Evolutionary conservation across 1,284 basidiomycete genomes (phyloP).

Genomic region (Sphagnurus paluster): DNA sequence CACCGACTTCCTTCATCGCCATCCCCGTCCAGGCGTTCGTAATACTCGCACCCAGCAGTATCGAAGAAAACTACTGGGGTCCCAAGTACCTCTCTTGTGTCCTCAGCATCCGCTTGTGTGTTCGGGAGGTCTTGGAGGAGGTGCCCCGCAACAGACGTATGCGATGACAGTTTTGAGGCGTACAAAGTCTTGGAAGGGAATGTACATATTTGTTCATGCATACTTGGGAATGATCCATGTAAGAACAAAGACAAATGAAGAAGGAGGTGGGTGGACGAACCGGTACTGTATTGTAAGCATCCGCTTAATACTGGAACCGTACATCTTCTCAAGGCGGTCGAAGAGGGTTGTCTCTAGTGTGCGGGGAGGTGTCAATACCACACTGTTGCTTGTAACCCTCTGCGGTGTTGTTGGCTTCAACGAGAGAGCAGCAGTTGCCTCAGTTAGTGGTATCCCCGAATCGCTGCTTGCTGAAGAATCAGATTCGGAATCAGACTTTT

Average conservation of each 20-base stretch:
- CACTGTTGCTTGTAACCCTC: not conserved
- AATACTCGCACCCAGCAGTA: slow-evolving; percentile 91
- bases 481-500: slow-evolving; percentile 1
- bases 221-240: slow-evolving; percentile 65
- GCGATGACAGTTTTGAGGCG: slow-evolving; percentile 68
- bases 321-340: slow-evolving; percentile 86
- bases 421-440: not conserved
- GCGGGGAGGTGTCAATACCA: slow-evolving; percentile 59
- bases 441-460: not conserved
- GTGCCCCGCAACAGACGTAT: slow-evolving; percentile 69
- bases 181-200: slow-evolving; percentile 91
- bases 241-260: slow-evolving; percentile 1
- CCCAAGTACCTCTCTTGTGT: slow-evolving; percentile 69
- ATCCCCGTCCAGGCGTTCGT: slow-evolving; percentile 69
- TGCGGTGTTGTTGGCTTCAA: not conserved
- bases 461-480: slow-evolving; percentile 5
- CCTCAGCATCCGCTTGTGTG: slow-evolving; percentile 43
- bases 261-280: slow-evolving; percentile 38
- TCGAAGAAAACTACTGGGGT: slow-evolving; percentile 92
- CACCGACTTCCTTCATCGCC: slow-evolving; percentile 83
- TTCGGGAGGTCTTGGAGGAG: slow-evolving; percentile 73
- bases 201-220: slow-evolving; percentile 84
- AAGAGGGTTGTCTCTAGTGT: slow-evolving; percentile 91
- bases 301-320: slow-evolving; percentile 80
- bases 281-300: slow-evolving; percentile 89